These are phyloP conservation scores for Plasmodium fragile DNA, from an alignment of 169 alveolate genomes.

Conservation along the genomic window DNA sequence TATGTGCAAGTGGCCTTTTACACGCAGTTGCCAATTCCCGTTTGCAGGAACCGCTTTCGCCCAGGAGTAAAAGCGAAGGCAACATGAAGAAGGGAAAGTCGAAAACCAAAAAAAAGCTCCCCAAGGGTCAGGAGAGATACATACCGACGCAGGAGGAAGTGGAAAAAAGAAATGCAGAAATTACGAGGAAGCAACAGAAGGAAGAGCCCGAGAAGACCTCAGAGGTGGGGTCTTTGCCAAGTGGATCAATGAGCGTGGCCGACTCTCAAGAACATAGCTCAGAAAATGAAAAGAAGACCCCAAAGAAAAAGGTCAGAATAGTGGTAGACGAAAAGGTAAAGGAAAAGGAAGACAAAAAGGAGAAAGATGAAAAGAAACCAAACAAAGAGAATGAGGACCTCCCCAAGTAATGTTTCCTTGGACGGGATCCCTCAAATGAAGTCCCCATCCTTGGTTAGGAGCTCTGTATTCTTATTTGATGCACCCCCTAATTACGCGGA, in stretches of 20 bases:
- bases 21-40: not conserved
- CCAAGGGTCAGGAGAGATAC: conserved; percentile 47
- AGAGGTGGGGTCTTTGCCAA: not conserved
- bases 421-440: not conserved
- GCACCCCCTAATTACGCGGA: not conserved
- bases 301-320: not conserved
- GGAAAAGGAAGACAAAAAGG: not conserved
- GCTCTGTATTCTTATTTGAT: not conserved
- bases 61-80: not conserved
- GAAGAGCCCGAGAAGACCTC: conserved; percentile 6
- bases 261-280: conserved; percentile 9
- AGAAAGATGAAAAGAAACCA: not conserved
- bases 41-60: not conserved
- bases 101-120: conserved; percentile 38
- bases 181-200: conserved; percentile 23
- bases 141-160: conserved; percentile 69
- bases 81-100: conserved; percentile 39
- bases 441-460: not conserved
- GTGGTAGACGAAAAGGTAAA: not conserved
- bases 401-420: not conserved
- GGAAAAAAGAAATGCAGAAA: conserved; percentile 66
- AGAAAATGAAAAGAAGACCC: not conserved
- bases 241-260: not conserved
- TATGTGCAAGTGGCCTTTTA: not conserved
- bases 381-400: not conserved